Percentiles rank a stretch among this genome's conserved stretches.
Conservation (phyloP, 495 filamentous ascomycete genomes). For the Tirmania nivea region DNA sequence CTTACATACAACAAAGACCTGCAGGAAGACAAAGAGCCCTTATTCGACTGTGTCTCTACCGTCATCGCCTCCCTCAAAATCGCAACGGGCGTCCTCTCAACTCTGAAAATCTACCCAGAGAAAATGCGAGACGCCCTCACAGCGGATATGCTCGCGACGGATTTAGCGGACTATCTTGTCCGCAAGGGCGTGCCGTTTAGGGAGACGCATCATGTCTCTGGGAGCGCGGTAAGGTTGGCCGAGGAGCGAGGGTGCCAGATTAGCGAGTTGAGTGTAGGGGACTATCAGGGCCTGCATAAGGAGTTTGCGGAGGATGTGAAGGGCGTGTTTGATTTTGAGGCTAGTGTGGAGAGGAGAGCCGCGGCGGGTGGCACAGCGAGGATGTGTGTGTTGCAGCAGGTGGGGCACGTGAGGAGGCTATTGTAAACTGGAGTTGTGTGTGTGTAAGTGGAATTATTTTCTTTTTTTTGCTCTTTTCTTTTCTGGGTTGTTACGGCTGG, state of each 20-base stretch:
- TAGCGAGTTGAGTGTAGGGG: slow-evolving; percentile 48
- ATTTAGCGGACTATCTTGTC: slow-evolving; percentile 80
- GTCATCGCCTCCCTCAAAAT: slow-evolving; percentile 71
- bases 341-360: slow-evolving; percentile 61
- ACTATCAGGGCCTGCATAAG: slow-evolving; percentile 49
- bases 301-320: slow-evolving; percentile 59
- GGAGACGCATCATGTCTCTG: slow-evolving; percentile 79
- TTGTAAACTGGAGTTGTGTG: no score
- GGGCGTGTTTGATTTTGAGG: slow-evolving; percentile 63
- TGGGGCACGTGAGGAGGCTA: slow-evolving; percentile 41
- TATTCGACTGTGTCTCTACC: slow-evolving; percentile 77
- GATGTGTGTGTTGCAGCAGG: slow-evolving; percentile 54
- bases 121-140: slow-evolving; percentile 61
- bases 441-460: no score
- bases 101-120: slow-evolving; percentile 39
- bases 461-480: no score
- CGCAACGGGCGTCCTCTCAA: slow-evolving; percentile 23
- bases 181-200: slow-evolving; percentile 67
- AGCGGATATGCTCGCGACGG: slow-evolving; percentile 63
- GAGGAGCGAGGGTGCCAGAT: slow-evolving; percentile 52
- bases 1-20: slow-evolving; percentile 91
- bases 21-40: slow-evolving; percentile 72
- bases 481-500: no score
- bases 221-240: slow-evolving; percentile 51
- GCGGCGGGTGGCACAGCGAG: slow-evolving; percentile 68